phyloP scores from a whole-genome alignment of 495 filamentous ascomycete species.

The Aspergillus panamensis region DNA sequence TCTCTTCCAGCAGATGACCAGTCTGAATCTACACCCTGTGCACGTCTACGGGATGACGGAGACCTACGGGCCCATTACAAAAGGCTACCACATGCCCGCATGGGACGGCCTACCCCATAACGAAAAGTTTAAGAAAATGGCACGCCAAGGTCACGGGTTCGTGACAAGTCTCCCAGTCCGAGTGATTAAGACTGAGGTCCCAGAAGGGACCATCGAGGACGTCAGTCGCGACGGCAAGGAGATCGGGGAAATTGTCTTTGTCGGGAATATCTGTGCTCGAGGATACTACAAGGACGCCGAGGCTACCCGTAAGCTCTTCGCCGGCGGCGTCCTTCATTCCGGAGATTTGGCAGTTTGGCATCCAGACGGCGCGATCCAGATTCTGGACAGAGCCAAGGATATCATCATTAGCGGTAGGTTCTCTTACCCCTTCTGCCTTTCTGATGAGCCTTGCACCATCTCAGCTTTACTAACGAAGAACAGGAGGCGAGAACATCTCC shows the following conservation, averaged over 20 bases:
- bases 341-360: conserved; percentile 94
- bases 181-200: conserved; percentile 73
- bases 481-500: conserved; percentile 95
- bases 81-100: conserved; percentile 77
- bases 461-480: not conserved
- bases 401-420: conserved; percentile 92
- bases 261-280: conserved; percentile 86
- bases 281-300: conserved; percentile 89
- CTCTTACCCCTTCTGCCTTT: not conserved
- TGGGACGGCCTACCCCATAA: conserved; percentile 70
- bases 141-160: conserved; percentile 91
- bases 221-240: conserved; percentile 79
- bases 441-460: not conserved
- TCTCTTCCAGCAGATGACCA: conserved; percentile 88
- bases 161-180: conserved; percentile 76
- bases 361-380: conserved; percentile 83
- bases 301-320: conserved; percentile 84
- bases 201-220: conserved; percentile 65
- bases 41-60: conserved; percentile 96
- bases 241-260: conserved; percentile 89
- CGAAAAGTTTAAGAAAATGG: conserved; percentile 83
- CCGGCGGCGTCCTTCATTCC: conserved; percentile 80
- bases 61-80: conserved; percentile 95
- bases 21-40: conserved; percentile 82
- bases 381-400: conserved; percentile 91